Conservation (phyloP, 352 stramenopile species). For the Phytophthora parvispora region DNA sequence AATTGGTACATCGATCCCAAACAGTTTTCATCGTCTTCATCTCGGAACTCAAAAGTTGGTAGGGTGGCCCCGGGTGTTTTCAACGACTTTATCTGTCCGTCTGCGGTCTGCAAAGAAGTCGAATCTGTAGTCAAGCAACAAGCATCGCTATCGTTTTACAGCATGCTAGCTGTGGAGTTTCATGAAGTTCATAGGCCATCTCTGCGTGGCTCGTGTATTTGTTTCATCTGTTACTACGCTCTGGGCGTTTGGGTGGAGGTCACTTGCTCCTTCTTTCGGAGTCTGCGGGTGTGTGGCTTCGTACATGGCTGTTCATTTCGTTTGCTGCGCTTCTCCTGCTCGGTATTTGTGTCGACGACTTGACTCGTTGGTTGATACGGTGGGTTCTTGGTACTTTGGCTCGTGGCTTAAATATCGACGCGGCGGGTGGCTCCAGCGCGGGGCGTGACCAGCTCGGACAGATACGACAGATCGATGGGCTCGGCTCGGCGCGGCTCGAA, state of each 20-base stretch:
- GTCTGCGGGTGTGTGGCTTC: neutral
- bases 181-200: neutral
- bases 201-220: conserved; percentile 13
- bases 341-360: conserved; percentile 5
- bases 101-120: neutral
- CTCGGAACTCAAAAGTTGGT: no score
- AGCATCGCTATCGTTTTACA: neutral
- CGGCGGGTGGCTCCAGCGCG: conserved; percentile 27
- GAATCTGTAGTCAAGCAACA: no score
- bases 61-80: no score
- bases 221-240: conserved; percentile 30
- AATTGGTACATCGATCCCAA: no score
- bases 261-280: conserved; percentile 25
- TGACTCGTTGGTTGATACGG: conserved; percentile 21
- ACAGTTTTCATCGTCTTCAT: no score
- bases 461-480: conserved; percentile 61
- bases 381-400: conserved; percentile 2
- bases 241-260: conserved; percentile 14
- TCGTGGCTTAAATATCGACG: conserved; percentile 40
- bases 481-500: conserved; percentile 30
- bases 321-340: no score
- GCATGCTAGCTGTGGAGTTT: neutral
- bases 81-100: no score
- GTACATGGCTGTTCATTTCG: neutral
- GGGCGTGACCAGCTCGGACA: conserved; percentile 51